A percentile compares a stretch with the other conserved stretches of the same genome.
Conservation (phyloP, 2,329 filamentous ascomycete species). For the Penicillium janthinellum region DNA sequence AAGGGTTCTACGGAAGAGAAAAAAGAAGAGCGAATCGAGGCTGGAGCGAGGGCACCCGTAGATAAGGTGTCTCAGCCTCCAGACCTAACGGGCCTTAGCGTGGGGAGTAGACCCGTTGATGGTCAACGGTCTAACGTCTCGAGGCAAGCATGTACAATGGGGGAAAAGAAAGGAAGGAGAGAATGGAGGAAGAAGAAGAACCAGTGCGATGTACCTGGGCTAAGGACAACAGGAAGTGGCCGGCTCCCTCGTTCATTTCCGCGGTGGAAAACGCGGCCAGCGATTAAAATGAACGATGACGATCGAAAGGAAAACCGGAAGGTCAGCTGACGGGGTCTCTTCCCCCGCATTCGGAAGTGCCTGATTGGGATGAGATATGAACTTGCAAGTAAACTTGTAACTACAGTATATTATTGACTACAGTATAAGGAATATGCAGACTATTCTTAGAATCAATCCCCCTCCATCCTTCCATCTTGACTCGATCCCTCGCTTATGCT, state of each 20-base stretch:
- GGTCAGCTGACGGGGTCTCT: constrained; percentile 15
- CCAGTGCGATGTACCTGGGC: background rate
- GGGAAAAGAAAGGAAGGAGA: background rate
- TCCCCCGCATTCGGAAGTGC: constrained; percentile 18
- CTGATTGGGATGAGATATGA: background rate
- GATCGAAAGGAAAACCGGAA: constrained; percentile 10
- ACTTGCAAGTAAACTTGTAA: no score
- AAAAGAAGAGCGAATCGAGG: background rate
- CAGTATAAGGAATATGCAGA: background rate
- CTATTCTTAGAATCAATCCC: background rate
- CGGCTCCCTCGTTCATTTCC: background rate
- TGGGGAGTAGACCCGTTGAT: constrained; percentile 25
- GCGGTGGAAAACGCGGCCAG: background rate
- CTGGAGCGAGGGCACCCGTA: constrained; percentile 3
- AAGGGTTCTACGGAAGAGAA: constrained; percentile 4
- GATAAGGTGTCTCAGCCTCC: constrained; percentile 26
- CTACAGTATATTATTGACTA: no score
- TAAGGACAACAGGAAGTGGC: background rate
- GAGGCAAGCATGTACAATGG: constrained; percentile 8
- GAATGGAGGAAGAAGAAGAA: background rate
- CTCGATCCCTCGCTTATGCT: background rate
- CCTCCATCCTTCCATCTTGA: background rate
- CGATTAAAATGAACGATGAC: background rate
- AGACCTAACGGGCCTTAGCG: constrained; percentile 24
- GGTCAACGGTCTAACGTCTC: constrained; percentile 17